These are phyloP conservation scores for Lyophyllum atratum DNA, from an alignment of 768 basidiomycete species.

Conservation along the genomic window DNA sequence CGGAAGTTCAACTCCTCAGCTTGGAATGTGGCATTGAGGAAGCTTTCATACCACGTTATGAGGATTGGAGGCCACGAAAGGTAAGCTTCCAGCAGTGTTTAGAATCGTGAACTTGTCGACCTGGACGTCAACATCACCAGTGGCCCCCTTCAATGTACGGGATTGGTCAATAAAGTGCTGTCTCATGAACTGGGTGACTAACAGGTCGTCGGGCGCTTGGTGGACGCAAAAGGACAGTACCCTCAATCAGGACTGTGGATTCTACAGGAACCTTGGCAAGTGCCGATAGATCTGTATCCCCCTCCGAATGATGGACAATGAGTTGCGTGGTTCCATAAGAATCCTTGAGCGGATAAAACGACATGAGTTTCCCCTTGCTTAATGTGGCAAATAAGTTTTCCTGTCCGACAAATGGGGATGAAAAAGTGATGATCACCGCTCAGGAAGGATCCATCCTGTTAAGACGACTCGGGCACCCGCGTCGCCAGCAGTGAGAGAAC, in stretches of 20 bases:
- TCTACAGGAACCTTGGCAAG: conserved; percentile 73
- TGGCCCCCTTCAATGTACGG: conserved; percentile 44
- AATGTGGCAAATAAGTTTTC: conserved; percentile 36
- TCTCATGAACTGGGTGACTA: conserved; percentile 29
- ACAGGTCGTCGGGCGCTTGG: conserved; percentile 62
- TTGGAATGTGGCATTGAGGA: background rate
- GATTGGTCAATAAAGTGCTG: conserved; percentile 14
- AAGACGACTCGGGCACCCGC: conserved; percentile 66
- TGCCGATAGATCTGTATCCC: conserved; percentile 31
- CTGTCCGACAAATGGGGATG: conserved; percentile 30
- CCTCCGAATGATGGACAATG: conserved; percentile 53
- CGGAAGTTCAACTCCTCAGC: conserved; percentile 7
- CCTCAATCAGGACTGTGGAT: conserved; percentile 76
- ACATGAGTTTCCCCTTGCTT: conserved; percentile 73
- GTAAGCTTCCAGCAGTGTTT: conserved; percentile 77
- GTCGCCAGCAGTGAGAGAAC: conserved; percentile 51
- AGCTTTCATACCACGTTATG: conserved; percentile 66
- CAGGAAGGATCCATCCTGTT: conserved; percentile 80
- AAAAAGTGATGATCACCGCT: conserved; percentile 59
- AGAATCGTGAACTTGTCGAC: conserved; percentile 72
- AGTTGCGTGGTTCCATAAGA: conserved; percentile 79
- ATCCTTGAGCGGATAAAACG: conserved; percentile 88
- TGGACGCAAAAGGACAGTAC: conserved; percentile 69
- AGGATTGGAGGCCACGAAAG: conserved; percentile 83
- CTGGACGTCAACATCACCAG: conserved; percentile 81